Evolutionary conservation across 192 early-diverging fungal species (phyloP).

Genomic region (Backusella sp.): DNA sequence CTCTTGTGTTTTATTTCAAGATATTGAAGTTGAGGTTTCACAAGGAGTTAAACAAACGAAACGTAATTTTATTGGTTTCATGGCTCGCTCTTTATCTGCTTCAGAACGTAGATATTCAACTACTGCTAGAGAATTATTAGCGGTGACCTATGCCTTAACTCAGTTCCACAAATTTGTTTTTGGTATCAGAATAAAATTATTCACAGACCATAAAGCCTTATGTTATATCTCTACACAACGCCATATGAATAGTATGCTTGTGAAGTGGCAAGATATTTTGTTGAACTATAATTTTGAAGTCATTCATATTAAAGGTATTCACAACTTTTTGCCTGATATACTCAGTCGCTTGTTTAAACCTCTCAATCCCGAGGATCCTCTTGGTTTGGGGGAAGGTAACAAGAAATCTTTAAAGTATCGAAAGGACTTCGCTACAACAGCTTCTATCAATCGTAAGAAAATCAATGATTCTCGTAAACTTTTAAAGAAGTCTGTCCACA

Average conservation of each 20-base stretch:
- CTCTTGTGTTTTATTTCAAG: neutral
- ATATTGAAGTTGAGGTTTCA: neutral
- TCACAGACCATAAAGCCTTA: constrained; percentile 36
- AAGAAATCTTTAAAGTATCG: too few relatives aligned
- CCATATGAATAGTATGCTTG: constrained; percentile 19
- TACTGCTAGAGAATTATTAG: neutral
- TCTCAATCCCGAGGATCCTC: neutral
- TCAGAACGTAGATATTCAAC: neutral
- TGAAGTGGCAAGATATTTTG: constrained; percentile 33
- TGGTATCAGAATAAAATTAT: constrained; percentile 35
- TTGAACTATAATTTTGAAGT: constrained; percentile 28
- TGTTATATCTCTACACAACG: constrained; percentile 30
- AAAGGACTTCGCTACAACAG: neutral
- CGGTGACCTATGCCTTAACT: constrained; percentile 19
- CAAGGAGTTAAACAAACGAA: too few relatives aligned
- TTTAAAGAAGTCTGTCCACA: too few relatives aligned
- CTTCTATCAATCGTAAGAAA: neutral
- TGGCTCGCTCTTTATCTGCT: too few relatives aligned
- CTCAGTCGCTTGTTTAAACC: constrained; percentile 26
- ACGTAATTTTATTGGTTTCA: too few relatives aligned
- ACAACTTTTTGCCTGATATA: constrained; percentile 36
- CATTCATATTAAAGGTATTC: constrained; percentile 23
- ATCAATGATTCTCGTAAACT: neutral
- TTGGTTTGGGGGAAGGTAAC: constrained; percentile 17
- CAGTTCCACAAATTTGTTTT: constrained; percentile 40